Base-by-base conservation (phyloP, 495 filamentous ascomycete species). In the Penicillium egyptiacum region DNA sequence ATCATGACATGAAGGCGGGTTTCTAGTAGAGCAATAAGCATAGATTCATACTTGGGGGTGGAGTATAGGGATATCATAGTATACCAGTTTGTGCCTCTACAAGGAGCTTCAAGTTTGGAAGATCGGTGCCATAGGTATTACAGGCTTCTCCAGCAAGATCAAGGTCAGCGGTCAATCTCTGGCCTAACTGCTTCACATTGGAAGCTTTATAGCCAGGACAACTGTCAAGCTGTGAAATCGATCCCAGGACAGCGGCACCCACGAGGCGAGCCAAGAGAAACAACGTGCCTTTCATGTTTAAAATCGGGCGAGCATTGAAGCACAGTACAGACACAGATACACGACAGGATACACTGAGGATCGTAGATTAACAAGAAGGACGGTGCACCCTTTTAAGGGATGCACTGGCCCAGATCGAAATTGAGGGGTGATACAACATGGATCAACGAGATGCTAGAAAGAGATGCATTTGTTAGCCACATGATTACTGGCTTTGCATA, bases 1-100 rank as follows among this genome's bases (percentile, higher is more conserved):
- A 96, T 92, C 66, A 88, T 85, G 60, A 95, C 87, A 70, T 94
- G 91, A 10, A 95, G 83, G 17, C 91, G 87, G 25, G 80, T 78
- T 39, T 88, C 89, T 92, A 39, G 9, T 26, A 33, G 26, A 26
- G 2, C 7, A 11, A 22, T 40, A 3, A 31, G 40, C 30, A 50
- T 49, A 9, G 4, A 33, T 43, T 4, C 26, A 45, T 41, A 55
- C 45, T 48, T 44, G 12, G 28, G 22, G 4, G 16, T 37, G 20
- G 28, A 25, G 12, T 26, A 22, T 7, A 22, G 26, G 14, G 22
- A 14, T 12, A 1, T 30, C 40, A 8, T 22, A 28, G 78, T 82
- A 70, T 63, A 91, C 88, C 81, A 7, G 83, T 86, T 64, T 93
- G 86, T 59, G 92, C 91, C 28, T 87, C 86, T 39, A 92, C 89